Base-by-base conservation (phyloP, 2,329 filamentous ascomycete genomes). In the Chaetothyriales sp. region DNA sequence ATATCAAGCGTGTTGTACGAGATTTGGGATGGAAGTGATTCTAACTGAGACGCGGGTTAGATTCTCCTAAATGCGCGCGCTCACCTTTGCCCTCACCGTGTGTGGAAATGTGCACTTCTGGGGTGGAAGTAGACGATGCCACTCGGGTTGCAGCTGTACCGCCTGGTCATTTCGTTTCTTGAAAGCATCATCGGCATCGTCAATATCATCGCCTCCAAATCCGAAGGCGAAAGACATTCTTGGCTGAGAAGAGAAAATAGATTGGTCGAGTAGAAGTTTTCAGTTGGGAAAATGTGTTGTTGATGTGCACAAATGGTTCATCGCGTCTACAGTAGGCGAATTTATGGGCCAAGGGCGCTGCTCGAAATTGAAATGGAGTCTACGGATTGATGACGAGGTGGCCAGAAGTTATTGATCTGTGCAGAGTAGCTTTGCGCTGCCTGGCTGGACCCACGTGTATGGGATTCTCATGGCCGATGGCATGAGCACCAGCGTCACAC, bases 121-220 rank as follows among this genome's bases (percentile, higher is more conserved):
- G 7, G 18, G 18, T 15, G 15, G 4, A 20, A 49, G n/a, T 19
- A 10, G 10, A 22, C 9, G 15, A 20, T 10, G 48, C 18, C 4
- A 10, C 19, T 28, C 9, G 10, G 44, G 19, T 10, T 46, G 19
- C 18, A 46, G 18, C n/a, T 19, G 18, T 28, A 33, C 46, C 20
- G 4, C 44, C 28, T 29, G 6, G 5, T 25, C 40, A 18, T 54
- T 37, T 47, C 56, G 48, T 22, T 51, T 46, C 6, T 50, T 48
- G 2, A 18, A 52, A 8, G 57, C 59, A 4, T 60, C 59, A 55
- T 69, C 65, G 44, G 66, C 65, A 51, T 74, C 73, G 49, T 77
- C 76, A 64, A 78, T 78, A 59, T 80, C 77, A 54, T 81, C 77
- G 18, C 75, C 76, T 0, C 73, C 71, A 59, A 81, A 81, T 18